A percentile compares a stretch with the other conserved stretches of the same genome.
Evolutionary conservation across 805 yeast genomes (phyloP).

Genomic region (Lachancea waltii): DNA sequence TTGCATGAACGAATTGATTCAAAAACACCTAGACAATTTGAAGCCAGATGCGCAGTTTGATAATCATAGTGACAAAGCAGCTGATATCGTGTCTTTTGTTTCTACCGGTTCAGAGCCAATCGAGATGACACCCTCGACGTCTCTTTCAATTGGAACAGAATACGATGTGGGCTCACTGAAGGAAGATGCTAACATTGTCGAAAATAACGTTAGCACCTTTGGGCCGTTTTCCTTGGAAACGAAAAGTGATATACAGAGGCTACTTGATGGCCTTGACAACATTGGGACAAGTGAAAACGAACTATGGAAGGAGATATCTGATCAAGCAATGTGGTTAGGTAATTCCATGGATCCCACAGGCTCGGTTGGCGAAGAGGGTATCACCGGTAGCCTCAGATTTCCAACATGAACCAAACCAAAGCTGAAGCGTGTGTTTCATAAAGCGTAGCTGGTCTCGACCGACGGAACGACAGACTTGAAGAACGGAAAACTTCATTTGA

Average conservation of each 20-base stretch:
- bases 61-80: conserved; percentile 14
- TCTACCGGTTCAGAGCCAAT: conserved; percentile 10
- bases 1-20: conserved; percentile 49
- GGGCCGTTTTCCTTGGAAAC: conserved; percentile 31
- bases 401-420: too few species aligned
- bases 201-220: conserved; percentile 26
- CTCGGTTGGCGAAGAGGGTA: conserved; percentile 22
- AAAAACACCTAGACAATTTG: conserved; percentile 46
- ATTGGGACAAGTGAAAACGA: conserved; percentile 41
- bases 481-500: too few species aligned
- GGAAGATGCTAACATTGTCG: conserved; percentile 18
- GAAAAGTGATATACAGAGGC: conserved; percentile 32
- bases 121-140: not conserved
- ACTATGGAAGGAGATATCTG: conserved; percentile 72
- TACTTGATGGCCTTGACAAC: conserved; percentile 28
- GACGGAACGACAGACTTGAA: too few species aligned
- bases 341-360: conserved; percentile 32
- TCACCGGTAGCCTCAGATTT: conserved; percentile 16
- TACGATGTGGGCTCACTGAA: not conserved
- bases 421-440: too few species aligned
- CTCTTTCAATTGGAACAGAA: not conserved
- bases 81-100: conserved; percentile 17
- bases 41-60: conserved; percentile 20
- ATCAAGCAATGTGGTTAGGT: conserved; percentile 70
- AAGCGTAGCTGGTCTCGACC: too few species aligned